Base-by-base conservation (phyloP, 345 rosid genomes). In the Moricandia moricandioides region DNA sequence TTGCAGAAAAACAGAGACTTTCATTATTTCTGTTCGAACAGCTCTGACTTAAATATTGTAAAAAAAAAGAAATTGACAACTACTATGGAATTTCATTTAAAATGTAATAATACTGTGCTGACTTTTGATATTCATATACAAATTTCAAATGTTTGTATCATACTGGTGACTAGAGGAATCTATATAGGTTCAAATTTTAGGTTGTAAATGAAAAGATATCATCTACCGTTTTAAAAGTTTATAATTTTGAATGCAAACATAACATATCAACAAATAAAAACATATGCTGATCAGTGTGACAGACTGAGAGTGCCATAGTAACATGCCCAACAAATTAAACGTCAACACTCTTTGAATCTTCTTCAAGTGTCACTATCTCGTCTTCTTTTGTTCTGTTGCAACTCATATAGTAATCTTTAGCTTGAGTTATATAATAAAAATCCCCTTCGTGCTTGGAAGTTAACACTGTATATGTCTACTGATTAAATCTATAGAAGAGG, bases 311-410 rank as follows among this genome's bases (percentile, higher is more conserved):
- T 29, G 43, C 7, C 49, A 43, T 43, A 43, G 49, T 43, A 39
- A 43, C 60, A 72, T 65, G 72, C 10, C 77, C 51, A 69, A 69
- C 79, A 69, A 62, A 52, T 39, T 55, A 62, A 69, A 37, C 4
- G 74, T 76, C 74, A 76, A 29, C 24, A 76, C 31, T 55, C n/a
- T 67, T 61, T 75, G 8, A 34, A 37, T 29, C 57, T 54, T 39
- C 21, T 62, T 52, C 58, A 39, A 51, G 26, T 26, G 56, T 74
- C 31, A 29, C 58, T 56, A 7, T 55, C 31, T 57, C 45, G 9
- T 65, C 69, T 13, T 45, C 24, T 55, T 40, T 62, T 62, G 47
- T 34, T 33, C 26, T 70, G 73, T 71, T 27, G 56, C 73, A 72
- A 52, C 54, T 35, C 55, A 0, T 65, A 10, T 39, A 39, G 58